These are phyloP conservation scores for Globisporangium paroecandrum DNA, from an alignment of 352 stramenopile genomes.

Conservation along the genomic window DNA sequence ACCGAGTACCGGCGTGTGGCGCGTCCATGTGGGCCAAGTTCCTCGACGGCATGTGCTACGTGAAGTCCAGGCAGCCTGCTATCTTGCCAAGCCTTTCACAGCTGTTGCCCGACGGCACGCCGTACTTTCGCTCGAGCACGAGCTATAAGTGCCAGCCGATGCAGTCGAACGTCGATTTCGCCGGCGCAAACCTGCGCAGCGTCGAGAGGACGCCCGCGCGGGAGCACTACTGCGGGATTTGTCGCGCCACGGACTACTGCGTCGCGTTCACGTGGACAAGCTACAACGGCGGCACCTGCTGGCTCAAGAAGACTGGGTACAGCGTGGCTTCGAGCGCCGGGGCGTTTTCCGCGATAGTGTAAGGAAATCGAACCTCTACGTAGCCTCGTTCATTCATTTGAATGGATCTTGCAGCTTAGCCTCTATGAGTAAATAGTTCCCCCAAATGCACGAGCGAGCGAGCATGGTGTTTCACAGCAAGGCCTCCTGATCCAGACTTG, in stretches of 20 bases:
- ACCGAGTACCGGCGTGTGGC: slow-evolving; percentile 14
- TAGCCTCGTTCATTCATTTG: background rate
- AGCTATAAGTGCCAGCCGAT: slow-evolving; percentile 15
- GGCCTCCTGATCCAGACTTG: background rate
- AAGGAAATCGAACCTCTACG: background rate
- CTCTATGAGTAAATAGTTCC: no score
- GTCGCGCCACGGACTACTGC: slow-evolving; percentile 14
- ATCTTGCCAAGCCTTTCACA: background rate
- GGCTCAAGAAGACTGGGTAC: slow-evolving; percentile 13
- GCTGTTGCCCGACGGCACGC: background rate
- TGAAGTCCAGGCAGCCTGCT: slow-evolving; percentile 21
- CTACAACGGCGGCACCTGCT: slow-evolving; percentile 28
- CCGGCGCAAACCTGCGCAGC: slow-evolving; percentile 8
- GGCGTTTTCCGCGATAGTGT: background rate
- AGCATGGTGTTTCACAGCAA: background rate
- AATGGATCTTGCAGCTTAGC: no score
- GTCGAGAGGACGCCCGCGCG: background rate
- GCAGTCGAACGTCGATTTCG: slow-evolving; percentile 6
- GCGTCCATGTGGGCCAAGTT: slow-evolving; percentile 28
- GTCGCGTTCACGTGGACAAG: slow-evolving; percentile 26
- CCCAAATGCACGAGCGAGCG: background rate
- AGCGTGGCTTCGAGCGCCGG: background rate
- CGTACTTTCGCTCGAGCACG: slow-evolving; percentile 10
- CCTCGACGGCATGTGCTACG: slow-evolving; percentile 22
- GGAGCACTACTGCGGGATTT: slow-evolving; percentile 11